phyloP scores from a whole-genome alignment of 1,139 yeast genomes.

The Protomyces pachydermus region DNA sequence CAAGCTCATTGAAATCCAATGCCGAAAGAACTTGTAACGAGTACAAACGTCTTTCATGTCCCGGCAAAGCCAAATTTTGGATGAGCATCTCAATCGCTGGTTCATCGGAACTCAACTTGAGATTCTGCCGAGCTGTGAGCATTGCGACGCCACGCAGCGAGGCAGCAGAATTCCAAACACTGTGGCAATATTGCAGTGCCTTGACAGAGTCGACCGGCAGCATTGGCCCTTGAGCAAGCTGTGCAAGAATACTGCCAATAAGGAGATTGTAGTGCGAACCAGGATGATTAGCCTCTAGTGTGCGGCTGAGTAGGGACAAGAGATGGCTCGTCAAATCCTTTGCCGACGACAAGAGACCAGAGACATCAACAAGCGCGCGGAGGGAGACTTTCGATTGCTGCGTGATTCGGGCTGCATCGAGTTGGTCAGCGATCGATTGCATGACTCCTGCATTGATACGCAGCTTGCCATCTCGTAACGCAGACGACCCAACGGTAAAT shows the following conservation, averaged over 20 bases:
- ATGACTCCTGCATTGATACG: neutral
- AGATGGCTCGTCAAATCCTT: neutral
- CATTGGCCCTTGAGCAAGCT: neutral
- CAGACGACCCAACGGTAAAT: neutral
- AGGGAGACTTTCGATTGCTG: neutral
- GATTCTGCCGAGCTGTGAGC: neutral
- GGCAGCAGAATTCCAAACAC: slow-evolving; percentile 10
- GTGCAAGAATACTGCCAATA: slow-evolving; percentile 1
- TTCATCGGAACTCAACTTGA: neutral
- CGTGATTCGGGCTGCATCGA: neutral
- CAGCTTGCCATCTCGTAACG: neutral
- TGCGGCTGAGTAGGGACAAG: neutral
- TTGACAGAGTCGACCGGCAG: neutral
- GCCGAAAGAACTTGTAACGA: slow-evolving; percentile 17
- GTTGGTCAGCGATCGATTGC: neutral
- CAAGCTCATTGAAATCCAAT: slow-evolving; percentile 6
- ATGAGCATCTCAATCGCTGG: neutral
- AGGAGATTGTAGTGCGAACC: neutral
- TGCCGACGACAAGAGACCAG: neutral
- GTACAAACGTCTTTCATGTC: slow-evolving; percentile 16
- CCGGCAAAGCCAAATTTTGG: slow-evolving; percentile 12
- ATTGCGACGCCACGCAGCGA: slow-evolving; percentile 2
- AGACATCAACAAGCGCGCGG: neutral
- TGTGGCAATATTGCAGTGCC: neutral
- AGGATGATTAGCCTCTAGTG: neutral